A percentile compares a stretch with the other conserved stretches of the same genome.
phyloP scores from a whole-genome alignment of 768 basidiomycete genomes.

The Chalciporus pseudorubinellus region DNA sequence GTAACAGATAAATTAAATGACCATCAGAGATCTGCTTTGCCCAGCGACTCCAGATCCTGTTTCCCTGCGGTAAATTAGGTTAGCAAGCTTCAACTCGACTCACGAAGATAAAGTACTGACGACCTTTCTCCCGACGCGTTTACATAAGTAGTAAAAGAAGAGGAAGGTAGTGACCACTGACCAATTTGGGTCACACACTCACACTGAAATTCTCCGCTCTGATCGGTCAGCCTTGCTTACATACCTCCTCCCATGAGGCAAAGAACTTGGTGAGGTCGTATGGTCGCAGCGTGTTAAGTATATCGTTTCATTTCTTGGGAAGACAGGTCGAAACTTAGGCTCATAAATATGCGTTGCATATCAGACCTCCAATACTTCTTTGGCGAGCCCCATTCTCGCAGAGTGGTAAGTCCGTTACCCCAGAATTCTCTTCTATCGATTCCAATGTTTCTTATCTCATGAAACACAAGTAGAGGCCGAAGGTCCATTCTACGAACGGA shows the following conservation, averaged over 20 bases:
- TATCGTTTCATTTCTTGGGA: slow-evolving; percentile 9
- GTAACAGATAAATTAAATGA: no score
- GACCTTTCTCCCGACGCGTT: neutral
- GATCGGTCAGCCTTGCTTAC: neutral
- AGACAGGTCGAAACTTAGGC: neutral
- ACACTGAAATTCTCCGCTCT: neutral
- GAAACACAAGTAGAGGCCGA: no score
- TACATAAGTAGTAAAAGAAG: no score
- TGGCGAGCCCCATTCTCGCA: no score
- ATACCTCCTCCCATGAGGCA: slow-evolving; percentile 13
- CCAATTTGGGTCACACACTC: neutral
- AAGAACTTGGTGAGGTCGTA: slow-evolving; percentile 13
- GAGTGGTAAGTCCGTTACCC: no score
- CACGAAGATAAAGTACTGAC: neutral
- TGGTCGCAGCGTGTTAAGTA: slow-evolving; percentile 12
- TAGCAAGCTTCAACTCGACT: neutral
- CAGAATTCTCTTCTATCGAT: no score
- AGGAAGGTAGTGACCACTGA: neutral
- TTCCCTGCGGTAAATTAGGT: neutral
- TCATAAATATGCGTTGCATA: slow-evolving; percentile 13
- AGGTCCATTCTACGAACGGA: no score
- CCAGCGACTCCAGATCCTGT: no score
- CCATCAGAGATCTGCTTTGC: no score
- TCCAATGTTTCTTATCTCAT: no score
- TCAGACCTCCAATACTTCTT: no score